Evolutionary conservation across 495 filamentous ascomycete genomes (phyloP).

Genomic region (Neurospora cerealis): DNA sequence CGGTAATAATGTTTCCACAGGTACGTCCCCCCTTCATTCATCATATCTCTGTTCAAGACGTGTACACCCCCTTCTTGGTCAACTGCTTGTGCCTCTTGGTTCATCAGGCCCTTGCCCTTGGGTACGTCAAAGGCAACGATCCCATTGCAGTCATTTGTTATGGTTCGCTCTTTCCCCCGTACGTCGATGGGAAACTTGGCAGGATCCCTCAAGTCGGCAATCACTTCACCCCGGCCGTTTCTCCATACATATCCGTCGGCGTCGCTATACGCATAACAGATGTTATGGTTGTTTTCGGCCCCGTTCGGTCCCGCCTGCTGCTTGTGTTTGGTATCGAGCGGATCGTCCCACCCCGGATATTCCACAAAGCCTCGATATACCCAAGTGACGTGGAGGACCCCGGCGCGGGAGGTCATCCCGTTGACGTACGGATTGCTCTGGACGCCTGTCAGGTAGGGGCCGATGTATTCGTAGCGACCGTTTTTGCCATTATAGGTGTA

Average conservation of each 20-base stretch:
- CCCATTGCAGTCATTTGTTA: constrained; percentile 24
- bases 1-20: constrained; percentile 40
- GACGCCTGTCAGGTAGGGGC: constrained; percentile 32
- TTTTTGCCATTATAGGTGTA: constrained; percentile 23
- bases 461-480: constrained; percentile 21
- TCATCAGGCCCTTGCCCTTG: constrained; percentile 31
- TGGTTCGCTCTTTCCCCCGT: constrained; percentile 14
- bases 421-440: constrained; percentile 41
- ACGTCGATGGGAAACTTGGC: background rate
- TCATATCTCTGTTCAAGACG: constrained; percentile 33
- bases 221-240: constrained; percentile 17
- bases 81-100: constrained; percentile 40
- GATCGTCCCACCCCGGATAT: constrained; percentile 36
- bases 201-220: constrained; percentile 23
- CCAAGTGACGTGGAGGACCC: constrained; percentile 34
- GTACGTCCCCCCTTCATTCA: constrained; percentile 13
- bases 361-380: constrained; percentile 36
- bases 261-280: constrained; percentile 36
- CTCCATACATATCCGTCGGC: constrained; percentile 32
- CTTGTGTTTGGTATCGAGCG: constrained; percentile 31
- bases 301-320: constrained; percentile 33
- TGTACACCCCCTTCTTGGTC: constrained; percentile 35
- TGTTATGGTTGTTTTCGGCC: constrained; percentile 35
- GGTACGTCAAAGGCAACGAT: constrained; percentile 32
- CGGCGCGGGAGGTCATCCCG: constrained; percentile 25